Percentiles rank a stretch among this genome's conserved stretches.
phyloP scores from a whole-genome alignment of 305 asterid species.

The Fraxinus dipetala region DNA sequence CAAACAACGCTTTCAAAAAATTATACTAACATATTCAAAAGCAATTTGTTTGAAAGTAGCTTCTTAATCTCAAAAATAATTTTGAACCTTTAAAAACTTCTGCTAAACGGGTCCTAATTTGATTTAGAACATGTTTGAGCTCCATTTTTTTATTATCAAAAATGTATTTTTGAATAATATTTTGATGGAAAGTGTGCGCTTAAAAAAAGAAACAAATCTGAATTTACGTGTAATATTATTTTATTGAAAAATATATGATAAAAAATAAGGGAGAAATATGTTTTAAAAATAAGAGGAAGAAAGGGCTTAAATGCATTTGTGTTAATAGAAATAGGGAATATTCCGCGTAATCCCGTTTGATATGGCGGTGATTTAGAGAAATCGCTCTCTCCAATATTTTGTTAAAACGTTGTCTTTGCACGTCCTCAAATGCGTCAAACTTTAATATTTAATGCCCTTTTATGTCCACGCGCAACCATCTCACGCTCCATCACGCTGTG shows the following conservation, averaged over 20 bases:
- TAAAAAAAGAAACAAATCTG: no score
- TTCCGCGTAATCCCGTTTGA: conserved; percentile 6
- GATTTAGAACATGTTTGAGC: no score
- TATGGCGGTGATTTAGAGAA: conserved; percentile 8
- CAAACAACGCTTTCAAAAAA: neutral
- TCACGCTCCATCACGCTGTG: conserved; percentile 14
- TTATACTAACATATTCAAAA: neutral
- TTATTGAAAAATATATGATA: no score
- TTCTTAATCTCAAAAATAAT: no score
- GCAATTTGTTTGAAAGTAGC: neutral
- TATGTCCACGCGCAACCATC: conserved; percentile 7
- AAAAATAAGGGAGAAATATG: no score
- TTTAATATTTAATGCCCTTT: neutral
- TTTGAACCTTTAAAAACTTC: neutral
- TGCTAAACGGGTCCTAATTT: neutral
- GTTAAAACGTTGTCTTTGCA: conserved; percentile 9
- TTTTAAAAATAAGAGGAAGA: no score
- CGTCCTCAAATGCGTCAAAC: conserved; percentile 21
- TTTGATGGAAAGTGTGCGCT: no score
- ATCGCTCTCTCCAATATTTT: neutral
- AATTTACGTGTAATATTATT: no score
- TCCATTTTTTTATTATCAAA: no score
- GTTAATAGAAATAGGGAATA: neutral
- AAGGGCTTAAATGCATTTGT: neutral
- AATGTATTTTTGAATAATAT: no score